Base-by-base conservation (phyloP, 2,329 filamentous ascomycete species). In the Xylaria multiplex region DNA sequence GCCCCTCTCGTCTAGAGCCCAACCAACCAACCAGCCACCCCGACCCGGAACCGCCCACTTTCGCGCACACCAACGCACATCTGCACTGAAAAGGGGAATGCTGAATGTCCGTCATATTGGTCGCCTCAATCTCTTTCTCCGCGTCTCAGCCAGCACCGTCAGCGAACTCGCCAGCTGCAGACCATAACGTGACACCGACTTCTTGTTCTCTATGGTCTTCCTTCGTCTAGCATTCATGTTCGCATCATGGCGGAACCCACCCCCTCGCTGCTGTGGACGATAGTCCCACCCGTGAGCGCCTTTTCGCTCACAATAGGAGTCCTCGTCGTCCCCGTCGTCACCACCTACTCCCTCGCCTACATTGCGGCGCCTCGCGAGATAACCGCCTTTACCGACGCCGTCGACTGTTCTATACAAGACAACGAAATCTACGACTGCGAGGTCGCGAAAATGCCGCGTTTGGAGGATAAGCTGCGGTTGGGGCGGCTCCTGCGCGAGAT, bases 371-470 rank as follows among this genome's bases (percentile, higher is more conserved):
- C 88, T 32, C 81, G 79, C 68, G 87, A 90, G 76, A 81, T 89
- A 62, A 78, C 78, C 65, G 82, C 82, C 64, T 87, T 90, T 71
- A 77, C 89, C 72, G 87, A 89, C 73, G 82, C 85, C 16, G 82
- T 88, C 72, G 87, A 89, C 75, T 87, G 83, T 72, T 91, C 86
- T 45, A 81, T 88, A 55, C 81, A 85, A 70, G 88, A 90, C 75
- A 90, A 89, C 72, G 88, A 90, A 77, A 86, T 82, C 72, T 89
- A 89, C 74, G 86, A 89, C 75, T 81, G 82, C 71, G 86, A 90
- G 72, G 81, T 90, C 54, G 79, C 83, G 62, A 85, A 84, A 65
- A 82, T 90, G 45, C 82, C 81, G 73, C 84, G 84, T 46, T 80
- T 89, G 35, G 87, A 89, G 69, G 88, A 90, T 76, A 89, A 89